phyloP scores from a whole-genome alignment of 805 yeast genomes.

The Candida golubevii region DNA sequence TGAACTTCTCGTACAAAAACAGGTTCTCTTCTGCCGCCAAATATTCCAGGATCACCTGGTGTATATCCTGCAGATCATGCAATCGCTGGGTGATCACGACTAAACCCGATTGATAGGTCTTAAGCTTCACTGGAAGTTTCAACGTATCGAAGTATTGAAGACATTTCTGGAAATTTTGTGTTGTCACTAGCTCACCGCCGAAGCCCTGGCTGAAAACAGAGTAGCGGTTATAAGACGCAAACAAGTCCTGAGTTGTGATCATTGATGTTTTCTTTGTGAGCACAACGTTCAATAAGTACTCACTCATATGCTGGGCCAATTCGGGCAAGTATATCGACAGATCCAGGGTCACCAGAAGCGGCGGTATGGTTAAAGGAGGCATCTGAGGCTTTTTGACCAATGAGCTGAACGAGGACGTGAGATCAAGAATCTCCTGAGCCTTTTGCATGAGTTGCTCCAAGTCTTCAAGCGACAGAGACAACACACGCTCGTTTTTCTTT shows the following conservation, averaged over 20 bases:
- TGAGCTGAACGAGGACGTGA: constrained; percentile 24
- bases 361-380: constrained; percentile 14
- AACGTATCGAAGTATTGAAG: constrained; percentile 53
- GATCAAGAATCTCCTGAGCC: constrained; percentile 63
- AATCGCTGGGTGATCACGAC: constrained; percentile 28
- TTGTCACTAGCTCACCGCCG: constrained; percentile 63
- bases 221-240: constrained; percentile 39
- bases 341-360: constrained; percentile 32
- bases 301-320: constrained; percentile 74
- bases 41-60: constrained; percentile 22
- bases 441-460: constrained; percentile 71
- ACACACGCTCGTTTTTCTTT: constrained; percentile 53
- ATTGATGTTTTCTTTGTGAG: constrained; percentile 32
- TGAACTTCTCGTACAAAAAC: constrained; percentile 23
- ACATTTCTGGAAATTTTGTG: constrained; percentile 62
- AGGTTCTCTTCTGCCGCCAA: constrained; percentile 22
- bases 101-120: constrained; percentile 32
- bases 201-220: constrained; percentile 35
- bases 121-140: constrained; percentile 51
- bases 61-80: constrained; percentile 21
- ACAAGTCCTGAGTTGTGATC: constrained; percentile 39
- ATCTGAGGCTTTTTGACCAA: constrained; percentile 7
- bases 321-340: constrained; percentile 53
- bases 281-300: constrained; percentile 45
- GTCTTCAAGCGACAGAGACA: constrained; percentile 70